These are phyloP conservation scores for Oryza rufipogon DNA, from an alignment of 176 grass and related monocot species.

Conservation along the genomic window DNA sequence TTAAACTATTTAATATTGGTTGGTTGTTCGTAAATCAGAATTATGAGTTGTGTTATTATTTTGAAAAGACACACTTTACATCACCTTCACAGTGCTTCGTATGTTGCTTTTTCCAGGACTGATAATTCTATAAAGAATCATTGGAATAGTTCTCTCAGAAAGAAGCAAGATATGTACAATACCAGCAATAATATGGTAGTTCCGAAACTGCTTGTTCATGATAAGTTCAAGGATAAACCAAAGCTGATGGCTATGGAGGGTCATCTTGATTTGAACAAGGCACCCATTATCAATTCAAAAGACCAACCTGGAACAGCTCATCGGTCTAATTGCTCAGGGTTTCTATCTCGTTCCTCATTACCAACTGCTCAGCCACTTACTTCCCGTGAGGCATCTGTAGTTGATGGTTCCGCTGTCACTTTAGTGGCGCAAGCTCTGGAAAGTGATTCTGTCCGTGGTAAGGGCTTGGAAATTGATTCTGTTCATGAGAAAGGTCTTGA, in stretches of 20 bases:
- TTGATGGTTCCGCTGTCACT: constrained; percentile 55
- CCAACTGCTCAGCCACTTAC: constrained; percentile 31
- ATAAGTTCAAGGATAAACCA: constrained; percentile 57
- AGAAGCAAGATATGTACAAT: constrained; percentile 71
- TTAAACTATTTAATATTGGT: background rate
- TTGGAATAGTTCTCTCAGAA: constrained; percentile 99
- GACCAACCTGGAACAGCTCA: constrained; percentile 39
- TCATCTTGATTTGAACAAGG: constrained; percentile 53
- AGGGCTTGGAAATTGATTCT: constrained; percentile 41
- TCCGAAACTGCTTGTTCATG: constrained; percentile 39
- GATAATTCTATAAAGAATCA: constrained; percentile 99
- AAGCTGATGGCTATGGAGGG: constrained; percentile 3
- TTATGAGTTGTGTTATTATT: constrained; percentile 7
- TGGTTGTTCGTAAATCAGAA: background rate
- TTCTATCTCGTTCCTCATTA: constrained; percentile 41
- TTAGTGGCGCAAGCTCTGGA: constrained; percentile 29
- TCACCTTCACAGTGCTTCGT: constrained; percentile 5
- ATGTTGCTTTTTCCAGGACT: constrained; percentile 64
- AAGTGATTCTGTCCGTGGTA: constrained; percentile 50
- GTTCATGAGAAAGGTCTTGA: constrained; percentile 44
- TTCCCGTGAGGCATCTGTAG: constrained; percentile 36
- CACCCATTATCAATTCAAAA: constrained; percentile 35
- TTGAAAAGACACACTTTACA: background rate
- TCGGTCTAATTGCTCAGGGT: constrained; percentile 39
- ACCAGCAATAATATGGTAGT: constrained; percentile 43